Evolutionary conservation across 73 alveolate species (phyloP).

Genomic region (Paramecium sexaurelia): DNA sequence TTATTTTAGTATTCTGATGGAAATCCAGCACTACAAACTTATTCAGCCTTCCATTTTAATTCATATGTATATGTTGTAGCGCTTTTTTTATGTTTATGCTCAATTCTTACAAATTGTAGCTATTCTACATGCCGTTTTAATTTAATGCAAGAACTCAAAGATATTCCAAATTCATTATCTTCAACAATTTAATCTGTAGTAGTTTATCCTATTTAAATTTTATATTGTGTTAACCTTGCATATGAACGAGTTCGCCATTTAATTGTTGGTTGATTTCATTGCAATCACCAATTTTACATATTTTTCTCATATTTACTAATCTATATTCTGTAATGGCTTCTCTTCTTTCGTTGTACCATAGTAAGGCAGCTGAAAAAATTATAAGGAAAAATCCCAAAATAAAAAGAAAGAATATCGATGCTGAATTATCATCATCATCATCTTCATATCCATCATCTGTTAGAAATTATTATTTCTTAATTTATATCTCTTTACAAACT

Average conservation of each 20-base stretch:
- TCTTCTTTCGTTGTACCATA: not conserved
- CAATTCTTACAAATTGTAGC: not conserved
- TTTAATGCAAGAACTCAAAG: not conserved
- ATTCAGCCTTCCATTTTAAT: not conserved
- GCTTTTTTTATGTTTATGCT: not conserved
- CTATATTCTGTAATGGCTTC: not conserved
- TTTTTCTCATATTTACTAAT: not conserved
- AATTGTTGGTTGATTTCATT: not conserved
- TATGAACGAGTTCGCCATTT: constrained; percentile 12
- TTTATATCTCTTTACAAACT: not conserved
- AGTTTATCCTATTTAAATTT: not conserved
- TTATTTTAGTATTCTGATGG: not conserved
- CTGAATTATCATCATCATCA: not conserved
- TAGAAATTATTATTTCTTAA: not conserved
- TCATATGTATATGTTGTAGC: not conserved
- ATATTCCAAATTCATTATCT: constrained; percentile 1
- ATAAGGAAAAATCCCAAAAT: not conserved
- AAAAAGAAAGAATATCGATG: not conserved
- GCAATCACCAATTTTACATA: not conserved
- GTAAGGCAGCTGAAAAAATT: not conserved
- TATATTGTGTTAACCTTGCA: not conserved
- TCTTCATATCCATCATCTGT: not conserved
- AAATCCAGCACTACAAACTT: not conserved
- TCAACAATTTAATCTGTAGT: not conserved
- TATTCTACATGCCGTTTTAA: not conserved